Base-by-base conservation (phyloP, 192 early-diverging fungal species). In the Coemansia sp. region DNA sequence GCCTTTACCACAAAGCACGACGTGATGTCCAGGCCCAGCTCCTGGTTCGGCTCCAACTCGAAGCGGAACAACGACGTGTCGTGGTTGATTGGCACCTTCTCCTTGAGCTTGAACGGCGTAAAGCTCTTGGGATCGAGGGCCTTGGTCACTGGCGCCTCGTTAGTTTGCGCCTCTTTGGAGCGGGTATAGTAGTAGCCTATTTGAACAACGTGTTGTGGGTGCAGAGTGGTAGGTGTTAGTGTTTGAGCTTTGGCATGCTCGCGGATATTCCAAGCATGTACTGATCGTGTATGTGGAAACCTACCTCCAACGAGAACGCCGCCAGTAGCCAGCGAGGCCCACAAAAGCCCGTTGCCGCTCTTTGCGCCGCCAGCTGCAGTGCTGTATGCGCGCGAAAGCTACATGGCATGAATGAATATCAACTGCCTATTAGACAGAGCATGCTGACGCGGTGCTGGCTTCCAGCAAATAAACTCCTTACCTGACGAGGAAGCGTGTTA, bases 1-100 rank as follows among this genome's bases (percentile, higher is more conserved):
- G 66, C 75, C 78, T 88, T 87, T 31, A 90, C 90, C 20, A 96
- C 77, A 41, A 96, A 75, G 55, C 87, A 90, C 39, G 87, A 87
- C n/a, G 91, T 86, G 21, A 85, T 80, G 42, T 83, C 80, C 58
- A 91, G 64, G 50, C 87, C 88, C 8, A 88, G 76, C 49, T 79
- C 78, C 43, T 87, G 80, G 39, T 84, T 77, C 12, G 77, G 76
- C n/a, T 84, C 86, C 39, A 92, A 75, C 5, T 63, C 82, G 57
- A 94, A 91, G 30, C 84, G 79, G 77, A 84, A 87, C 35, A 72
- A 52, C 0, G 72, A 74, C 28, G 87, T 87, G 62, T 91, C 82
- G 68, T 90, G 82, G 64, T 86, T 90, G 65, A 93, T 80, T 6
- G 79, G 78, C 43, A 81, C 43, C 33, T 57, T 48, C 47, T 68